Base-by-base conservation (phyloP, 345 rosid species). In the Rhizophora mangle region DNA sequence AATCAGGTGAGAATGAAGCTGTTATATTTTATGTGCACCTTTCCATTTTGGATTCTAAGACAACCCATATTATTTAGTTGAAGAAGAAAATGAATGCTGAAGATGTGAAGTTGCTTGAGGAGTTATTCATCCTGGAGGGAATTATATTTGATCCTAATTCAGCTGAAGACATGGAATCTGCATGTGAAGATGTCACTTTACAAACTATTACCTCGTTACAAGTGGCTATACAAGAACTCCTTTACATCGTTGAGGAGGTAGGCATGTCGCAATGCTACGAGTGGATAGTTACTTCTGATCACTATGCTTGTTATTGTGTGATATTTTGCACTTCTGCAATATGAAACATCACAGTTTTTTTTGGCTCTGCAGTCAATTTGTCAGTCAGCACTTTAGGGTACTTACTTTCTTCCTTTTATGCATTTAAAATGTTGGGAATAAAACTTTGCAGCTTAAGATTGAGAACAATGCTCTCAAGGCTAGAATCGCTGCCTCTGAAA, bases 31-130 rank as follows among this genome's bases (percentile, higher is more conserved):
- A 3, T 43, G 49, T 59, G 62, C 47, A 26, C 46, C 6, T 36
- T 57, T 71, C 32, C 19, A 22, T 32, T 64, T 72, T 51, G 39
- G 37, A 49, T 26, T 74, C 76, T 74, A 54, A 37, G 49, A 67
- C 21, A 18, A 58, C 63, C 26, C 52, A 34, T 73, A 62, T 59
- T 59, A 27, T 83, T 56, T 60, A 88, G 96, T 67, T 88, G 86
- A 83, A 82, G 73, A 87, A 83, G 82, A 87, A 86, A 71, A 57
- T 84, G 76, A 80, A 78, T 66, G 80, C 64, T 61, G 85, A 89
- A 74, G 91, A 85, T 68, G 75, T 91, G 68, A 76, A 84, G 71
- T 79, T 82, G 72, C 91, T 93, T 18, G 91, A 86, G 83, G 91
- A 91, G 75, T 59, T 85, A 72, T 81, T 85, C 81, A 69, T 78